These are phyloP conservation scores for Alternaria sp. DNA, from an alignment of 2,329 filamentous ascomycete genomes.

Conservation along the genomic window DNA sequence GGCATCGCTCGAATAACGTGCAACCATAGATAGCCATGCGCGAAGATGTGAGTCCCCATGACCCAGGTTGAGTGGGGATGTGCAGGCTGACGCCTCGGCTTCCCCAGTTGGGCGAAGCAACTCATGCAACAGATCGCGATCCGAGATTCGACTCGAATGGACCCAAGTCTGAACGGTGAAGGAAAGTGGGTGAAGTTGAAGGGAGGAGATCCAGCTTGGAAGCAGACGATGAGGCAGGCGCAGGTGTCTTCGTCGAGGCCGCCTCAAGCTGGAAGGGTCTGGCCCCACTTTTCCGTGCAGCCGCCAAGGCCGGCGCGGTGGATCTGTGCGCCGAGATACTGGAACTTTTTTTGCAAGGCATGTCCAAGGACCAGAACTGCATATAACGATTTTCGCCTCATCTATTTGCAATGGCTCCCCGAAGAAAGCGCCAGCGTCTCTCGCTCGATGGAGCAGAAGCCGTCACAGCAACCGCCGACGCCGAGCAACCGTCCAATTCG, in stretches of 20 bases:
- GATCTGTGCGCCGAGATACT: conserved; percentile 12
- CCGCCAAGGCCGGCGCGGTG: conserved; percentile 16
- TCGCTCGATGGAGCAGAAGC: conserved; percentile 47
- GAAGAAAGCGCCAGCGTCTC: conserved; percentile 50
- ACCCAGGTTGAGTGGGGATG: conserved; percentile 5
- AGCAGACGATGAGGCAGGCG: not conserved
- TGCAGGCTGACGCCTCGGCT: conserved; percentile 2
- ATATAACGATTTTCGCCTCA: not conserved
- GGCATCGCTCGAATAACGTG: not conserved
- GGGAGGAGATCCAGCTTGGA: not conserved
- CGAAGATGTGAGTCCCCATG: not conserved
- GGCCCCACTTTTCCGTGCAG: conserved; percentile 1
- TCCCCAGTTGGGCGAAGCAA: not conserved
- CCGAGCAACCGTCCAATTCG: conserved; percentile 21
- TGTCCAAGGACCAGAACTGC: not conserved
- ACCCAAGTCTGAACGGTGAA: conserved; percentile 3
- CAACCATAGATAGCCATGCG: not conserved
- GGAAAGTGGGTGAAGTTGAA: not conserved
- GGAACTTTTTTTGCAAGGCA: conserved; percentile 21
- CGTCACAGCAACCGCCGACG: conserved; percentile 35
- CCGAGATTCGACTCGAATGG: not conserved
- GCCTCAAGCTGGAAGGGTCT: conserved; percentile 1
- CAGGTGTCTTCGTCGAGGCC: not conserved
- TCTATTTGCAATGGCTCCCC: conserved; percentile 43
- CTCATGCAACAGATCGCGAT: conserved; percentile 5